Conservation (phyloP, 768 basidiomycete genomes). For the Rhodotorula kratochvilovae region DNA sequence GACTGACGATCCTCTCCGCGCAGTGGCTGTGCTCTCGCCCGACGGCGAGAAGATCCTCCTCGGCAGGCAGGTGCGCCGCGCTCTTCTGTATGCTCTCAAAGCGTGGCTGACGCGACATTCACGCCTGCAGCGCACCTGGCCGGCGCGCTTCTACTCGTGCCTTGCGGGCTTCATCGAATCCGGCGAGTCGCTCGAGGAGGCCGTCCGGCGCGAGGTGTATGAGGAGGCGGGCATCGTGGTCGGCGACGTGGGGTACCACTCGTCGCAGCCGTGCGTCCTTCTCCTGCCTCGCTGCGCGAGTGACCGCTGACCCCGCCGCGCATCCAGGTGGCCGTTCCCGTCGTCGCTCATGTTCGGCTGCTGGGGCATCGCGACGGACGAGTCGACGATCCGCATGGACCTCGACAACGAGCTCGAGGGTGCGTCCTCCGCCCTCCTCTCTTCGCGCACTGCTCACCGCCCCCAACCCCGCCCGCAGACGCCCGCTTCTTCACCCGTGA, state of each 20-base stretch:
- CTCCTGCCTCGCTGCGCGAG: constrained; percentile 61
- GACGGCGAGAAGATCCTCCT: constrained; percentile 77
- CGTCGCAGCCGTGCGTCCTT: constrained; percentile 52
- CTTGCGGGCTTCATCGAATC: constrained; percentile 92
- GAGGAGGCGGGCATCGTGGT: constrained; percentile 92
- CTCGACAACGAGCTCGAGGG: constrained; percentile 95
- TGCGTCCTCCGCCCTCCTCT: constrained; percentile 45
- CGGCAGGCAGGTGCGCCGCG: constrained; percentile 58
- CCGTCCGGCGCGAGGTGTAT: constrained; percentile 86
- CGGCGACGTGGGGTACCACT: constrained; percentile 77
- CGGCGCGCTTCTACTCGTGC: constrained; percentile 70
- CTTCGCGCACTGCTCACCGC: not conserved
- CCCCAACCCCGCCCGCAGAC: constrained; percentile 54
- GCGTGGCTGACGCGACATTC: not conserved
- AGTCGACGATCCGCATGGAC: constrained; percentile 73
- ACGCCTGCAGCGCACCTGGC: constrained; percentile 31
- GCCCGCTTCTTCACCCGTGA: constrained; percentile 81
- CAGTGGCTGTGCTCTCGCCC: constrained; percentile 68
- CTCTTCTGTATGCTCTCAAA: not conserved
- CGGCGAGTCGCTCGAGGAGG: constrained; percentile 89
- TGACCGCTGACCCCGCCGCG: constrained; percentile 59
- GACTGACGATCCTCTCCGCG: no score
- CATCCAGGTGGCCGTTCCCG: not conserved
- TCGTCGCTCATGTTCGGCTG: constrained; percentile 4
- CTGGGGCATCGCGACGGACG: not conserved